Conservation (phyloP, 768 basidiomycete species). For the Phlebiopsis flavidoalba region DNA sequence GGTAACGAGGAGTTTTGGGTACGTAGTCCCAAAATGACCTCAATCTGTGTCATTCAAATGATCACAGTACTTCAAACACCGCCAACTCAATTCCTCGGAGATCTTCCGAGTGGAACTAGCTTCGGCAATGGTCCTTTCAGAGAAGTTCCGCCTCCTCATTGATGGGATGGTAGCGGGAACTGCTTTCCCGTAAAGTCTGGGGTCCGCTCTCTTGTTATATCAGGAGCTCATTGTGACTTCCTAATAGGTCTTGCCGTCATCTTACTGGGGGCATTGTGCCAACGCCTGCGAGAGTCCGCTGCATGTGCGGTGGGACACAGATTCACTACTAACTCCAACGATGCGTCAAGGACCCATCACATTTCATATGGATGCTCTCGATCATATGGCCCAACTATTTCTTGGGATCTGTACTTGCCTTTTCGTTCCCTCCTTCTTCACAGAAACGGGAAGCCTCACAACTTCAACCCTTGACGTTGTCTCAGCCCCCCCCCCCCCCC, state of each 20-base stretch:
- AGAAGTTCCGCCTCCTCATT: constrained; percentile 55
- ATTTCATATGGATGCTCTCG: constrained; percentile 71
- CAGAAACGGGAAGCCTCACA: constrained; percentile 67
- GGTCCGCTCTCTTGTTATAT: no score
- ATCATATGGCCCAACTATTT: constrained; percentile 77
- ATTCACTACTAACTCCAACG: not conserved
- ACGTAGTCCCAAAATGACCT: constrained; percentile 8
- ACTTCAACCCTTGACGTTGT: constrained; percentile 67
- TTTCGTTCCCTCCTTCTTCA: constrained; percentile 64
- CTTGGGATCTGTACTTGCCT: constrained; percentile 77
- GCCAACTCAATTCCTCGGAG: constrained; percentile 53
- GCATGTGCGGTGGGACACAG: not conserved
- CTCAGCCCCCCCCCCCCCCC: no score
- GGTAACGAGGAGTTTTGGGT: constrained; percentile 78
- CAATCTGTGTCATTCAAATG: not conserved
- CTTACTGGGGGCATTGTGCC: constrained; percentile 74
- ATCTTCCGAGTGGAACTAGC: constrained; percentile 47
- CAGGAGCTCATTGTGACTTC: no score
- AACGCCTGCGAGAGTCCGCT: no score
- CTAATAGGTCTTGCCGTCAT: constrained; percentile 34
- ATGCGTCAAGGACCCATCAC: constrained; percentile 60
- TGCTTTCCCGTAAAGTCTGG: constrained; percentile 48
- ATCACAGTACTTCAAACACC: constrained; percentile 59
- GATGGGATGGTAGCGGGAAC: constrained; percentile 51
- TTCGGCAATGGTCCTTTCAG: constrained; percentile 52